Evolutionary conservation across 345 rosid genomes (phyloP).

Genomic region (Populus euphratica): DNA sequence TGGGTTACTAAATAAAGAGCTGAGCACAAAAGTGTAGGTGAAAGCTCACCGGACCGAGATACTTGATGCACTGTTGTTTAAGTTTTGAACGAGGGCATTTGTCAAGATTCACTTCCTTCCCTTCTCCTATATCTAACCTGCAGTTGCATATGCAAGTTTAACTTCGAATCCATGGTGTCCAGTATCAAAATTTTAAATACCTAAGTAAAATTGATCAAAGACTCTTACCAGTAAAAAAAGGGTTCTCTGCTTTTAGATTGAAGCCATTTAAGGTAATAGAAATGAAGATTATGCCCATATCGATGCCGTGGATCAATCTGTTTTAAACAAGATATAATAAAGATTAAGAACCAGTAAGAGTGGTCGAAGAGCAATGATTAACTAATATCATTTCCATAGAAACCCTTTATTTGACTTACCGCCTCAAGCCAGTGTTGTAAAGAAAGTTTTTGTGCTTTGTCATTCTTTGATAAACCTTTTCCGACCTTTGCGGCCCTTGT

Average conservation of each 20-base stretch:
- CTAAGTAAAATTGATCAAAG: constrained; percentile 4
- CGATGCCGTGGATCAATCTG: constrained; percentile 98
- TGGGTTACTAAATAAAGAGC: background rate
- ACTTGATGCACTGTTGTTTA: constrained; percentile 85
- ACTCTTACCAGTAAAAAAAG: constrained; percentile 90
- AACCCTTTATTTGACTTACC: constrained; percentile 40
- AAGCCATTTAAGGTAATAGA: constrained; percentile 74
- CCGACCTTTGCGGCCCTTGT: constrained; percentile 94
- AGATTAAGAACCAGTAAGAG: constrained; percentile 18
- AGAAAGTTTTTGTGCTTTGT: constrained; percentile 75
- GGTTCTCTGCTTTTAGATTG: constrained; percentile 86
- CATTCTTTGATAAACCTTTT: constrained; percentile 89
- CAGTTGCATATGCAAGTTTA: constrained; percentile 19
- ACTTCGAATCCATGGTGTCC: constrained; percentile 11
- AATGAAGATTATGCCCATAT: constrained; percentile 87
- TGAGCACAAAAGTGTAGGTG: background rate
- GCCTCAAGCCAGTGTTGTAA: constrained; percentile 98
- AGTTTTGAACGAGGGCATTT: constrained; percentile 73
- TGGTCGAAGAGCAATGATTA: background rate
- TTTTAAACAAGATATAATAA: background rate
- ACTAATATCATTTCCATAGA: background rate
- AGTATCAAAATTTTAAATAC: constrained; percentile 4
- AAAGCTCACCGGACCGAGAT: constrained; percentile 80
- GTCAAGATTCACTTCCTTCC: constrained; percentile 74
- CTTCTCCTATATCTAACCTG: constrained; percentile 98